Base-by-base conservation (phyloP, 2,329 filamentous ascomycete species). In the Trichoderma asperellum region DNA sequence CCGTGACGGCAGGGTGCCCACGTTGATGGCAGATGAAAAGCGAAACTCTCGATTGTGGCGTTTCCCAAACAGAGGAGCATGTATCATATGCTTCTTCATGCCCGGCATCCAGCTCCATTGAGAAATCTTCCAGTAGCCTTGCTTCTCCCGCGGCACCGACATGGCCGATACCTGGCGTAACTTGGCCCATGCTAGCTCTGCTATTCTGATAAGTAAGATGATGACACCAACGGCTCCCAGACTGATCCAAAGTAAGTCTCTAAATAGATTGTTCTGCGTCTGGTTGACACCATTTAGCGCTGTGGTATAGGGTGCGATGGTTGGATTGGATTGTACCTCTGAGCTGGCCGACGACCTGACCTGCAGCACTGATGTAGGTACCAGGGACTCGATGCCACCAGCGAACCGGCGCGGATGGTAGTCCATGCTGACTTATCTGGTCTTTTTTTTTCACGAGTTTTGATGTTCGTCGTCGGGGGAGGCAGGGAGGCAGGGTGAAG, bases 21-120 rank as follows among this genome's bases (percentile, higher is more conserved):
- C 80, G 76, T 88, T 88, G 71, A 88, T 74, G 69, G 87, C 88
- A 10, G 83, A 82, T 64, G 87, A 90, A 63, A 91, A 79, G 74
- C 84, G 84, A 74, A 91, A 85, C 77, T 91, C 89, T 74, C 88
- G 83, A 80, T 91, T 91, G 79, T 91, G 89, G 58, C 89, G 86
- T 76, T 90, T 91, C 16, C 81, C 86, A 79, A 85, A 86, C 29
- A 92, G 79, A 2, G 89, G 89, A 1, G 89, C 88, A 73, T 91
- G 82, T 59, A 79, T 78, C 69, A 91, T 74, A 72, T 89, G 80
- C 77, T 86, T 88, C 81, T 91, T 91, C 73, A 91, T 73, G 70
- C 80, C 80, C 14, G 88, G 88, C 83, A 88, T 87, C 86, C 86
- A 88, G 68, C 80, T 81, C 83, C 83, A 88, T 75, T 88, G 86